Conservation (phyloP, 2,329 filamentous ascomycete species). For the Albophoma yamanashiensis region DNA sequence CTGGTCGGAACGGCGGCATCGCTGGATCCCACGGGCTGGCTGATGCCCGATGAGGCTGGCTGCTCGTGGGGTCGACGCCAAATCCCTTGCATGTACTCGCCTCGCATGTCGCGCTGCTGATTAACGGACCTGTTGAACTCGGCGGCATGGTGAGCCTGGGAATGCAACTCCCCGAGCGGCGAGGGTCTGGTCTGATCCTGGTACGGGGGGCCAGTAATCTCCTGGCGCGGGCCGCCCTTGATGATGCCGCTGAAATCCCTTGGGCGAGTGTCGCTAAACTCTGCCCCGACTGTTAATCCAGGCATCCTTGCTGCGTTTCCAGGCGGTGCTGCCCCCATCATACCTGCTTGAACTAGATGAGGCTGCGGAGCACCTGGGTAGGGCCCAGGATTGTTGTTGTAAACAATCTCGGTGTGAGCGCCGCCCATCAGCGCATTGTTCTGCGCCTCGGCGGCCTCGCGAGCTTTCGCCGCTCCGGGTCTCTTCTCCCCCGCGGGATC, state of each 20-base stretch:
- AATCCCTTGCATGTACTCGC: slow-evolving; percentile 67
- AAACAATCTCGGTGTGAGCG: slow-evolving; percentile 78
- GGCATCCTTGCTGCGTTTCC: slow-evolving; percentile 64
- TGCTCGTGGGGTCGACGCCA: slow-evolving; percentile 81
- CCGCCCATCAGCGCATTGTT: slow-evolving; percentile 52
- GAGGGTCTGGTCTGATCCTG: slow-evolving; percentile 75
- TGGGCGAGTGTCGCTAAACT: slow-evolving; percentile 65
- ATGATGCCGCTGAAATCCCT: slow-evolving; percentile 74
- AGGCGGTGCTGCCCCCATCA: slow-evolving; percentile 51
- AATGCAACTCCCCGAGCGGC: slow-evolving; percentile 66
- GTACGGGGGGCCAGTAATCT: slow-evolving; percentile 78
- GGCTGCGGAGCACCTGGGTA: slow-evolving; percentile 58
- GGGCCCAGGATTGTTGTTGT: slow-evolving; percentile 60
- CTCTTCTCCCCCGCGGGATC: slow-evolving; percentile 93
- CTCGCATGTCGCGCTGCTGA: slow-evolving; percentile 67
- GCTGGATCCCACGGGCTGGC: slow-evolving; percentile 32
- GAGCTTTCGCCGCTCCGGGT: slow-evolving; percentile 79
- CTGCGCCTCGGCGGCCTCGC: slow-evolving; percentile 68
- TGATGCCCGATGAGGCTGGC: slow-evolving; percentile 39
- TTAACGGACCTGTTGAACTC: slow-evolving; percentile 84
- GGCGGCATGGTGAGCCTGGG: slow-evolving; percentile 77
- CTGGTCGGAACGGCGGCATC: slow-evolving; percentile 36
- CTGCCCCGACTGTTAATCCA: slow-evolving; percentile 73
- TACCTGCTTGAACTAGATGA: slow-evolving; percentile 60
- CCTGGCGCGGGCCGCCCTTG: slow-evolving; percentile 73